Conservation (phyloP, 805 yeast genomes). For the Wickerhamomyces canadensis region DNA sequence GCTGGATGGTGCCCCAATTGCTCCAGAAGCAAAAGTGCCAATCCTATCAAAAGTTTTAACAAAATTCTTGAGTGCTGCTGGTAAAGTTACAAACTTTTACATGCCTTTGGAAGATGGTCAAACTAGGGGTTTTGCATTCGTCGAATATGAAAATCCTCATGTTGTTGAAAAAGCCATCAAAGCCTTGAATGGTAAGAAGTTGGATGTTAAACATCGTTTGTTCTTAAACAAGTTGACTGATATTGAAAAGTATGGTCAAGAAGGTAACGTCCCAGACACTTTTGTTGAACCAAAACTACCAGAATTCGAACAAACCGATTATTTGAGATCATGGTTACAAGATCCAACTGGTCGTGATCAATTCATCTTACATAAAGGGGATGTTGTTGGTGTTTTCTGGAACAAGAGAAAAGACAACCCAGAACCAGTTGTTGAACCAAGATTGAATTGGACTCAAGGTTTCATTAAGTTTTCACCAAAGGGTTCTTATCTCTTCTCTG, state of each 20-base stretch:
- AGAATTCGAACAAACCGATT: slow-evolving; percentile 69
- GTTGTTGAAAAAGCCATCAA: slow-evolving; percentile 76
- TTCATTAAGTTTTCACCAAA: slow-evolving; percentile 88
- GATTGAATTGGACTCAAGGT: slow-evolving; percentile 82
- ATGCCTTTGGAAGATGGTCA: slow-evolving; percentile 79
- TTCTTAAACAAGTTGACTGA: slow-evolving; percentile 78
- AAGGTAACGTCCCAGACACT: slow-evolving; percentile 53
- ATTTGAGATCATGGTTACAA: slow-evolving; percentile 85
- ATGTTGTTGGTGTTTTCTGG: slow-evolving; percentile 84
- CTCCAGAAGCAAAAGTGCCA: slow-evolving; percentile 84
- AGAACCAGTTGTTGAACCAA: slow-evolving; percentile 71
- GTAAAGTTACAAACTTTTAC: slow-evolving; percentile 69
- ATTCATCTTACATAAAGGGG: slow-evolving; percentile 71
- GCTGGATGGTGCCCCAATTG: slow-evolving; percentile 93
- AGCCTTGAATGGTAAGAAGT: slow-evolving; percentile 78
- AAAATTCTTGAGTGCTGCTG: slow-evolving; percentile 74
- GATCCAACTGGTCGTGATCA: slow-evolving; percentile 91
- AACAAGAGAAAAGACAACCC: slow-evolving; percentile 66
- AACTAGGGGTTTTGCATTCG: slow-evolving; percentile 82
- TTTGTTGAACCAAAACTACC: slow-evolving; percentile 71
- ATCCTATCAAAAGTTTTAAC: slow-evolving; percentile 78
- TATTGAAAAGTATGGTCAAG: slow-evolving; percentile 69
- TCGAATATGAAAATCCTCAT: slow-evolving; percentile 65
- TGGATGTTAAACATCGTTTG: slow-evolving; percentile 90
- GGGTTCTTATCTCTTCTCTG: slow-evolving; percentile 82